phyloP scores from a whole-genome alignment of 1,139 yeast species.

The Blastobotrys arbuscula region DNA sequence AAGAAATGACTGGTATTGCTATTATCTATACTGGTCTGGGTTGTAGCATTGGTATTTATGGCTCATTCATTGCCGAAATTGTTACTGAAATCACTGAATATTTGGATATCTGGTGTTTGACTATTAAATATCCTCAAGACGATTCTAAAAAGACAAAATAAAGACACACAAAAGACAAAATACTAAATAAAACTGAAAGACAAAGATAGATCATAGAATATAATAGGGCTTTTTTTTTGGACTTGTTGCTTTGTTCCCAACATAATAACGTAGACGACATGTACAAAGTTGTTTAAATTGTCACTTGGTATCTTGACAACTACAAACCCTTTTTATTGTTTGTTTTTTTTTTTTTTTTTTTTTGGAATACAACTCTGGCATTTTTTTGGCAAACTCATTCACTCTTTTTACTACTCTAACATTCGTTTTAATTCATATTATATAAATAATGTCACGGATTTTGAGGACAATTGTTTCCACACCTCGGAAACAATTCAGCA shows the following conservation, averaged over 20 bases:
- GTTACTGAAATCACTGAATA: constrained; percentile 76
- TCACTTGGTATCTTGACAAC: no score
- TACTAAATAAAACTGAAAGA: not conserved
- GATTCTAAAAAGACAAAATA: constrained; percentile 41
- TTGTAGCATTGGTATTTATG: constrained; percentile 66
- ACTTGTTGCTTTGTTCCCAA: not conserved
- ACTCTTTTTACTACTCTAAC: not conserved
- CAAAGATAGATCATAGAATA: not conserved
- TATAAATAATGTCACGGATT: constrained; percentile 18
- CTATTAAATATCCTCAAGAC: constrained; percentile 70
- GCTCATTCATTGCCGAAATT: constrained; percentile 73
- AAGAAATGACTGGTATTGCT: constrained; percentile 22
- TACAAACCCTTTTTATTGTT: not conserved
- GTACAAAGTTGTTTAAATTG: no score
- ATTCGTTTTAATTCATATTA: not conserved
- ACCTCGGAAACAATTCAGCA: constrained; percentile 25
- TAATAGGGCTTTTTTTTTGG: no score
- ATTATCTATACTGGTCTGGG: constrained; percentile 71
- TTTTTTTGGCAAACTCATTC: not conserved
- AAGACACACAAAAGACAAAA: not conserved
- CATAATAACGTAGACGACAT: no score
- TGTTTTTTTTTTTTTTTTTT: not conserved
- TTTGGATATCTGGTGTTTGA: constrained; percentile 78
- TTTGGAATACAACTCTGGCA: not conserved
- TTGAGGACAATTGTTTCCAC: constrained; percentile 23